Base-by-base conservation (phyloP, 2,329 filamentous ascomycete species). In the Thelonectria olida region DNA sequence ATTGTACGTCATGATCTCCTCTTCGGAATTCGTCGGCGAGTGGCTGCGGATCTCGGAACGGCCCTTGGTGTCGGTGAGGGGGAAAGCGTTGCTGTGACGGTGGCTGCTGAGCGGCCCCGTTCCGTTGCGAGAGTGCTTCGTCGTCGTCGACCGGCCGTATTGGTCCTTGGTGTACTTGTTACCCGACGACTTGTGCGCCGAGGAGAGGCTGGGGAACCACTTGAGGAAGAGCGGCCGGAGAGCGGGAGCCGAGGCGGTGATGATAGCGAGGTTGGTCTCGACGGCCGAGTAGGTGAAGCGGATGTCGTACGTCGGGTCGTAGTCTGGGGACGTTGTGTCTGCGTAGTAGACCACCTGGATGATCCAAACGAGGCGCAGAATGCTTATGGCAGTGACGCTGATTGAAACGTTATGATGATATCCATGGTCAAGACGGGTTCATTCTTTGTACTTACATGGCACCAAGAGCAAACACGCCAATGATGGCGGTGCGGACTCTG, bases 1-100 rank as follows among this genome's bases (percentile, higher is more conserved):
- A 47, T 78, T 75, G 62, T 78, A 75, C 4, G 75, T 74, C 72
- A 79, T 76, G 39, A 78, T 79, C 59, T 78, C 76, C 63, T 79
- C 77, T 62, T 79, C 74, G 15, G 72, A 76, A 2, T 71, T 72
- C 5, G 70, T 74, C 2, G 76, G 73, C 44, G 76, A 76, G 17
- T 66, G 65, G 10, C 72, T 68, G 27, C 75, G 70, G 28, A 78
- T 74, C 51, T 76, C 75, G 5, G 76, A 74, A 15, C 62, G 66
- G 3, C 64, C 65, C 62, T 72, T 72, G 31, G 76, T 66, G 34
- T 74, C 69, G 54, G 70, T 73, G 48, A 76, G 67, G 1, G 65
- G 63, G 8, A 65, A 67, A 2, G 67, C 54, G 45, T 65, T 61
- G 41, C 55, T 59, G 39, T 56, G 62, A 41, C 50, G 47, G 27